Conservation (phyloP, 192 early-diverging fungal genomes). For the Linderina pennispora region DNA sequence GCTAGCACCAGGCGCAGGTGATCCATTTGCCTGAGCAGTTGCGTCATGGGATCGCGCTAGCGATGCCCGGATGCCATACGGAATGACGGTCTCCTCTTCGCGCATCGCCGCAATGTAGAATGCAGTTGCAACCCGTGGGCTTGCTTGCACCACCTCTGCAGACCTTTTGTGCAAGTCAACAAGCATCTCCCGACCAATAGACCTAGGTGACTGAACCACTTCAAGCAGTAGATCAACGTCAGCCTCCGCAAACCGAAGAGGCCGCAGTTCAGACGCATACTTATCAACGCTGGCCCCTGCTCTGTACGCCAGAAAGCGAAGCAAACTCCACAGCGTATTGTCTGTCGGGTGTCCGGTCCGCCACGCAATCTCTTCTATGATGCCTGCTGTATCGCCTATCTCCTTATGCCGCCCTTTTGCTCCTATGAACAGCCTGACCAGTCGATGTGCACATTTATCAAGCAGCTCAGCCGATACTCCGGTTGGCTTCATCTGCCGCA, state of each 20-base stretch:
- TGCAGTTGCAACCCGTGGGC: constrained; percentile 2
- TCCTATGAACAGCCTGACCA: too few species aligned
- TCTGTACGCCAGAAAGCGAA: too few species aligned
- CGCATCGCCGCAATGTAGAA: constrained; percentile 10
- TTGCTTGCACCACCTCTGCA: not conserved
- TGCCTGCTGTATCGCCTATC: not conserved
- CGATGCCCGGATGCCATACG: not conserved
- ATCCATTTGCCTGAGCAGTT: not conserved
- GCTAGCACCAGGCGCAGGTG: too few species aligned
- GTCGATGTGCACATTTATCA: too few species aligned
- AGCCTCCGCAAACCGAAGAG: too few species aligned
- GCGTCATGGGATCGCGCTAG: not conserved
- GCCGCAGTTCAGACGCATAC: not conserved
- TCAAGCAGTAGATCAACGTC: too few species aligned
- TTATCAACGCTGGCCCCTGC: not conserved
- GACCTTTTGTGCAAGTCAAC: not conserved
- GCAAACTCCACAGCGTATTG: constrained; percentile 9
- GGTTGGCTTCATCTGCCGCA: constrained; percentile 5
- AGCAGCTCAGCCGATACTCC: constrained; percentile 4
- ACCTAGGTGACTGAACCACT: too few species aligned
- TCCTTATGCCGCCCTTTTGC: too few species aligned
- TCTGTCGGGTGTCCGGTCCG: constrained; percentile 1
- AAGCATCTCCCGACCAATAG: not conserved
- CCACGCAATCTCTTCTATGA: constrained; percentile 16
- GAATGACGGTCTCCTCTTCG: not conserved